Conservation (phyloP, 2,329 filamentous ascomycete genomes). For the Fusarium odoratissimum region DNA sequence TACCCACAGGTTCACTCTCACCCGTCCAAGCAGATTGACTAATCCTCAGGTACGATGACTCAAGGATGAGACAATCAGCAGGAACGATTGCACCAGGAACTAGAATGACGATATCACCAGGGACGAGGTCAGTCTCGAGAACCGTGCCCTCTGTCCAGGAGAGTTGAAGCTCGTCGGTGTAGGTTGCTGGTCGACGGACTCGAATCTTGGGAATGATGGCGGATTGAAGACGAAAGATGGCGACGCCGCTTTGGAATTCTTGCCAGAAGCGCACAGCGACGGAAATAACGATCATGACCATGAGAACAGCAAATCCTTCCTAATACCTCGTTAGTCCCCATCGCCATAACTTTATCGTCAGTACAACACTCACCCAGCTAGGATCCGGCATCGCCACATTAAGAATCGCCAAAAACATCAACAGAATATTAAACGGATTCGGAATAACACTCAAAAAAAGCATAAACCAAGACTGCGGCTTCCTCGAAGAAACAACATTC, state of each 20-base stretch:
- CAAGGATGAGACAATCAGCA: background rate
- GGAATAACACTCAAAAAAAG: background rate
- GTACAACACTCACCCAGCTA: background rate
- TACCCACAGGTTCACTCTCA: background rate
- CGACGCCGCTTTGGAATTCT: background rate
- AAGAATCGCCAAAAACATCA: background rate
- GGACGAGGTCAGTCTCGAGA: background rate
- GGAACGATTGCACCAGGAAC: background rate
- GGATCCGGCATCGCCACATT: conserved; percentile 3
- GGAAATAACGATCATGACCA: background rate
- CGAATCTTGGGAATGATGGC: conserved; percentile 3
- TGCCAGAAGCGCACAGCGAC: conserved; percentile 2
- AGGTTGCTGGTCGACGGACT: background rate
- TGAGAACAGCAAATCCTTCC: background rate
- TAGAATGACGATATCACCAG: background rate
- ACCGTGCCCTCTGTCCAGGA: background rate
- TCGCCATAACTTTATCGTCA: too few species aligned
- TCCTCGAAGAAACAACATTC: background rate
- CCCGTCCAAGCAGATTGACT: conserved; percentile 6
- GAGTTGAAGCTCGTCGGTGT: background rate
- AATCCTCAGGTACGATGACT: background rate
- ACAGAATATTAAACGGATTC: conserved; percentile 2
- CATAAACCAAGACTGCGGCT: conserved; percentile 7
- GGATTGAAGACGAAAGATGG: background rate
- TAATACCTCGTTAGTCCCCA: background rate